These are phyloP conservation scores for Botrytis porri DNA, from an alignment of 2,329 filamentous ascomycete genomes.

Conservation along the genomic window DNA sequence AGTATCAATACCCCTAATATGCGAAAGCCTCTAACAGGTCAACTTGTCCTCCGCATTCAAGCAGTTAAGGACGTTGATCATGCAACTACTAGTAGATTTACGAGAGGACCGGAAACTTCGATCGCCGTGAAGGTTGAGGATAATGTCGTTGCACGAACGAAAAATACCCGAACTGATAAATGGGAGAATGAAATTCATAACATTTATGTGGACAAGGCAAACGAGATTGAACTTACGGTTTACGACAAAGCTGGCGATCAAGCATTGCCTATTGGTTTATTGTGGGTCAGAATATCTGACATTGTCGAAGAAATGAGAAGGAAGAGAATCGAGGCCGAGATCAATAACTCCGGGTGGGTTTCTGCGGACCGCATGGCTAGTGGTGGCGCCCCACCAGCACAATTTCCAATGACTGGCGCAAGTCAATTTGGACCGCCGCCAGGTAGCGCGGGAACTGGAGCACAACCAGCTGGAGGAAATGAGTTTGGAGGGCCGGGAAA, in stretches of 20 bases:
- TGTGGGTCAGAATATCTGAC: slow-evolving; percentile 96
- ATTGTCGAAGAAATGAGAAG: slow-evolving; percentile 96
- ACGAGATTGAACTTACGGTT: slow-evolving; percentile 95
- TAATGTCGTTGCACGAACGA: slow-evolving; percentile 82
- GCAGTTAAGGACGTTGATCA: slow-evolving; percentile 95
- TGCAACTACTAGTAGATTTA: slow-evolving; percentile 76
- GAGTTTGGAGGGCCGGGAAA: slow-evolving; percentile 36
- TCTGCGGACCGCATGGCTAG: slow-evolving; percentile 92
- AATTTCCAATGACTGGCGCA: slow-evolving; percentile 56
- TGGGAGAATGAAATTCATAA: slow-evolving; percentile 92
- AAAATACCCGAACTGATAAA: slow-evolving; percentile 76
- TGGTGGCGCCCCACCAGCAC: slow-evolving; percentile 48
- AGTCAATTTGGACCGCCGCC: slow-evolving; percentile 48
- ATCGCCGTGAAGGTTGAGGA: slow-evolving; percentile 97
- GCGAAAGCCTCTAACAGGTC: slow-evolving; percentile 91
- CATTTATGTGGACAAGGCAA: slow-evolving; percentile 95
- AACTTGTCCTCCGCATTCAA: slow-evolving; percentile 80
- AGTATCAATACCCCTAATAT: slow-evolving; percentile 94
- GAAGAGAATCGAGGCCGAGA: slow-evolving; percentile 95
- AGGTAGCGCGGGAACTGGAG: slow-evolving; percentile 38
- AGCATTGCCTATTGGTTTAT: slow-evolving; percentile 85
- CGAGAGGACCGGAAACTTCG: slow-evolving; percentile 89
- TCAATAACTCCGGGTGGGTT: slow-evolving; percentile 93
- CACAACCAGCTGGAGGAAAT: slow-evolving; percentile 23
- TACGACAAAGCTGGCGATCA: slow-evolving; percentile 94